Evolutionary conservation across 345 rosid genomes (phyloP), one percentile per base, ranked within the genome.

Genomic region (Brassica incana): DNA sequence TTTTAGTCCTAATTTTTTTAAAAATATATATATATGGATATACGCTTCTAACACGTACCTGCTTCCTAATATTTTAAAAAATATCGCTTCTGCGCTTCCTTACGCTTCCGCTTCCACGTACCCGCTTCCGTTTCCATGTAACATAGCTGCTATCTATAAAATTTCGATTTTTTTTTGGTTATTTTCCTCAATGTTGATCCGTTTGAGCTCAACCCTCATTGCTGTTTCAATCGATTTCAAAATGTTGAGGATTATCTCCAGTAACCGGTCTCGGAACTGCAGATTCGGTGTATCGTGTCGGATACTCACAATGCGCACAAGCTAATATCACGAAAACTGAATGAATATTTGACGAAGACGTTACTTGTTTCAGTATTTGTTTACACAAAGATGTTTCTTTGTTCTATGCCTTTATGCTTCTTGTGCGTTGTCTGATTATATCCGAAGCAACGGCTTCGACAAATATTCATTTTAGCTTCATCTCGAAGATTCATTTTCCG

Each of bases 401-500:
- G 43, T n/a, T 33, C 1, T 71, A 5, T 54, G 35, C 23, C 16
- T 70, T 23, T 77, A 5, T 77, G 70, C 54, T 77, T 78, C 23
- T 33, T 48, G 40, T 61, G 74, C 20, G 14, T 45, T 69, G 15
- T 60, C 50, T 77, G 48, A 69, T 58, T 63, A 36, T 76, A 4
- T 27, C 59, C 35, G 48, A 43, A 68, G 30, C 67, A 76, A 23
- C 25, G 25, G 25, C 25, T 23, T 23, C 25, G 25, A 0, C 25
- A 23, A 23, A 1, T 29, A 29, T 29, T 29, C 32, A 29, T 29
- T 23, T 15, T 76, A 38, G 72, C 59, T 56, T 27, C 78, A 67
- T 67, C 38, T 56, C 16, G 15, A 67, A 67, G 29, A 36, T 91
- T 92, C 25, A 65, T 92, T 67, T 95, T 92, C 84, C 72, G 85